phyloP scores from a whole-genome alignment of 768 basidiomycete species.

The Collybia sp. region DNA sequence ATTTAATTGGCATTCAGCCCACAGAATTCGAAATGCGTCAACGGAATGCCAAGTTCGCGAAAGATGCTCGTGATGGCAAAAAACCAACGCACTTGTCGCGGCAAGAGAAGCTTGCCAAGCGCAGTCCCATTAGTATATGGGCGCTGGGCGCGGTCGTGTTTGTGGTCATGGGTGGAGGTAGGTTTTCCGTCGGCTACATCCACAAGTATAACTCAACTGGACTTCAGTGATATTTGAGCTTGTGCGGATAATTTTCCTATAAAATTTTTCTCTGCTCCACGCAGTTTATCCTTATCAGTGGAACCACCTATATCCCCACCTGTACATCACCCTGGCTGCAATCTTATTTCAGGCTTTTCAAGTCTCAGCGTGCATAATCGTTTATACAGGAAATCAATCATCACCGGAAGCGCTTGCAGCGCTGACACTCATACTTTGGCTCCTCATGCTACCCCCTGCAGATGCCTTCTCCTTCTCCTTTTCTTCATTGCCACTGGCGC shows the following conservation, averaged over 20 bases:
- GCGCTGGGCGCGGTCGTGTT: slow-evolving; percentile 72
- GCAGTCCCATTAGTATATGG: slow-evolving; percentile 73
- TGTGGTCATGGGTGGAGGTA: slow-evolving; percentile 78
- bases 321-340: slow-evolving; percentile 3
- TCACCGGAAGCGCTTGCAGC: slow-evolving; percentile 47
- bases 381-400: slow-evolving; percentile 28
- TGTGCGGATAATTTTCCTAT: slow-evolving; percentile 61
- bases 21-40: slow-evolving; percentile 81
- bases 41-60: slow-evolving; percentile 78
- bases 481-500: slow-evolving; percentile 15
- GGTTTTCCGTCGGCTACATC: slow-evolving; percentile 16
- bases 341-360: slow-evolving; percentile 5
- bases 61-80: slow-evolving; percentile 68
- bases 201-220: background rate
- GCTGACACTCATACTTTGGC: slow-evolving; percentile 62
- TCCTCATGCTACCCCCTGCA: slow-evolving; percentile 38
- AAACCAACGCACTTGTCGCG: slow-evolving; percentile 69
- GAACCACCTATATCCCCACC: background rate
- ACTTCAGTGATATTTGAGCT: slow-evolving; percentile 70
- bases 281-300: too few relatives aligned
- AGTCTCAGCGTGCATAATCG: background rate
- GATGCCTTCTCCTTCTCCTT: slow-evolving; percentile 31
- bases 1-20: slow-evolving; percentile 38
- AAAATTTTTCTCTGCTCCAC: slow-evolving; percentile 9
- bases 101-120: slow-evolving; percentile 65